phyloP scores from a whole-genome alignment of 345 rosid genomes.

The Hibiscus tridactylites region DNA sequence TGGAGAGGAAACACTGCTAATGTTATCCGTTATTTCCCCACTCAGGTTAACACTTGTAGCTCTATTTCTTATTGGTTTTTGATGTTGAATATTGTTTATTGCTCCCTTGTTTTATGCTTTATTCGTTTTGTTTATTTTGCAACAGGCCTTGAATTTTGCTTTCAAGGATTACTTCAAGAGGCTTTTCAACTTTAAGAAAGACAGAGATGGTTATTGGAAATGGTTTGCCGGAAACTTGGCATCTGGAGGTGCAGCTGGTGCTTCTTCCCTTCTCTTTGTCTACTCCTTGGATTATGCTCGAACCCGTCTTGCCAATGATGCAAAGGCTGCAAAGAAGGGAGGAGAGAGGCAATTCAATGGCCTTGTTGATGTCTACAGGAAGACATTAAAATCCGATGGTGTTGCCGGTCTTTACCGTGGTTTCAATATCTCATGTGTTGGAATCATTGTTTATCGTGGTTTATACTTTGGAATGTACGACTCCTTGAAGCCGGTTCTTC shows the following conservation, averaged over 20 bases:
- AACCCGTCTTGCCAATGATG: constrained; percentile 1
- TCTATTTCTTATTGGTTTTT: neutral
- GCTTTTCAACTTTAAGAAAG: constrained; percentile 1
- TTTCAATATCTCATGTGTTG: neutral
- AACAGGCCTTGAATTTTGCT: neutral
- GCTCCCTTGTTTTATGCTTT: neutral
- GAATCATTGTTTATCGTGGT: neutral
- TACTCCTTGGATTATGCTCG: constrained; percentile 2
- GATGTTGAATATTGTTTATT: neutral
- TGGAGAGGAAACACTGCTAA: constrained; percentile 40
- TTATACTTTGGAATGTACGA: neutral
- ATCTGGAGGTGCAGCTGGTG: neutral
- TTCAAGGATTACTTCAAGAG: constrained; percentile 2
- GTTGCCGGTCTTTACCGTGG: neutral
- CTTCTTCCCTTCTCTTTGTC: neutral
- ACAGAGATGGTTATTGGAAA: neutral
- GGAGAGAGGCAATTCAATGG: constrained; percentile 4
- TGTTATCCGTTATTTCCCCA: neutral
- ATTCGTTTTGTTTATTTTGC: neutral
- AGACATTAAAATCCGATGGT: neutral
- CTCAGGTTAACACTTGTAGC: neutral
- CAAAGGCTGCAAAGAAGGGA: neutral
- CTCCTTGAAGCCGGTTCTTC: constrained; percentile 11
- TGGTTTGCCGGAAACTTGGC: neutral
- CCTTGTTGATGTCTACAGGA: constrained; percentile 2